Percentiles rank a stretch among this genome's conserved stretches.
Evolutionary conservation across 257 asterid species (phyloP).

Genomic region (Rubia yunnanensis): DNA sequence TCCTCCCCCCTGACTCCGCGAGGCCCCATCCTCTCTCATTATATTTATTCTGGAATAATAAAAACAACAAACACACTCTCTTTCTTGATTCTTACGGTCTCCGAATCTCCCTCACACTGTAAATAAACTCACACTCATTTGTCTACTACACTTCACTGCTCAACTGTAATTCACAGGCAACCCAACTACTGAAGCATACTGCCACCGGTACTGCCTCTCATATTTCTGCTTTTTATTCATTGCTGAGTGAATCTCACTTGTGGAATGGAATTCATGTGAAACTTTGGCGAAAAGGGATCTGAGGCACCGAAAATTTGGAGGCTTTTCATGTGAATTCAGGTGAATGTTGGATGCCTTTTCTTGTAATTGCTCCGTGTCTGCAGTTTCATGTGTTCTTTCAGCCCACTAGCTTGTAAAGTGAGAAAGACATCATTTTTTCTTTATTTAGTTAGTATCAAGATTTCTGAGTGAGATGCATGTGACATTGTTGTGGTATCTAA

Average conservation of each 20-base stretch:
- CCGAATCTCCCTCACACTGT: slow-evolving; percentile 25
- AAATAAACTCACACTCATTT: slow-evolving; percentile 8
- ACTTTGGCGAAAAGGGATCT: slow-evolving; percentile 51
- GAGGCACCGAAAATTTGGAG: slow-evolving; percentile 12
- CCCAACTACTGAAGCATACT: neutral
- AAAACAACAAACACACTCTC: neutral
- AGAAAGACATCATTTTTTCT: neutral
- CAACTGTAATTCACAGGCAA: neutral
- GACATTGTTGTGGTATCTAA: neutral
- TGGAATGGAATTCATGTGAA: slow-evolving; percentile 54
- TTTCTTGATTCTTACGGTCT: slow-evolving; percentile 17
- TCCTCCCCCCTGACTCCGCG: neutral
- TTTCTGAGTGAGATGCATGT: slow-evolving; percentile 7
- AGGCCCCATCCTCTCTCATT: slow-evolving; percentile 1
- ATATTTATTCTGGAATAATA: neutral
- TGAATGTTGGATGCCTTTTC: slow-evolving; percentile 22
- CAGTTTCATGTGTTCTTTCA: slow-evolving; percentile 23
- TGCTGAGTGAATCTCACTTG: slow-evolving; percentile 20
- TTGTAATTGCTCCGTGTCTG: slow-evolving; percentile 5
- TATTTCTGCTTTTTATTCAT: neutral
- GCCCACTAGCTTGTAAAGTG: slow-evolving; percentile 13
- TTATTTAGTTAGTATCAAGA: neutral
- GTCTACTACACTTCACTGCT: slow-evolving; percentile 1
- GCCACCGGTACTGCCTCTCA: neutral
- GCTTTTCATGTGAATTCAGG: slow-evolving; percentile 57